A percentile compares a stretch with the other conserved stretches of the same genome.
phyloP scores from a whole-genome alignment of 768 basidiomycete species.

The Udeniomyces megalosporus region DNA sequence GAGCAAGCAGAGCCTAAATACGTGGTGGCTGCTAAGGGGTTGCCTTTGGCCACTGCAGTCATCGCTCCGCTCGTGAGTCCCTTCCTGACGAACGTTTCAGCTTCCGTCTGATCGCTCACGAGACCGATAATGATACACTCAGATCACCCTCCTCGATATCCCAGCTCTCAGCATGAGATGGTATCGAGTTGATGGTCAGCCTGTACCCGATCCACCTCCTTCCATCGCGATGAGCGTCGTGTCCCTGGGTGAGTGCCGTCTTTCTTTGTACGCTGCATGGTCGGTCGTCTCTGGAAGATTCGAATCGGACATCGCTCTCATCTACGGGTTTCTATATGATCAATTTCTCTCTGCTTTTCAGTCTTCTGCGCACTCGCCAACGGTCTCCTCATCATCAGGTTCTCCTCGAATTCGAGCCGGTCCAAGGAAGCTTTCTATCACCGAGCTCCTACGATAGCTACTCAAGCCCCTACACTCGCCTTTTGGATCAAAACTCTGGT shows the following conservation, averaged over 20 bases:
- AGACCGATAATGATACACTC: too few relatives aligned
- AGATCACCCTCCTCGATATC: constrained; percentile 16
- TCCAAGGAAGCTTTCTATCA: background rate
- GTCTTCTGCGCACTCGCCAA: constrained; percentile 9
- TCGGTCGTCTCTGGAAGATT: too few relatives aligned
- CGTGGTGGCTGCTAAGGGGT: background rate
- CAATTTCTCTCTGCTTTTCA: background rate
- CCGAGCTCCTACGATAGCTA: background rate
- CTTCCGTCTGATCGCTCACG: background rate
- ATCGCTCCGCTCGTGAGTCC: constrained; percentile 7
- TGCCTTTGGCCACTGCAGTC: background rate
- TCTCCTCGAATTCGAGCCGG: background rate
- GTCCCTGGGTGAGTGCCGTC: background rate
- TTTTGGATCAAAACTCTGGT: constrained; percentile 12
- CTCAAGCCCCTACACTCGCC: background rate
- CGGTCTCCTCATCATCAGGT: constrained; percentile 1
- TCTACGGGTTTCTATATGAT: too few relatives aligned
- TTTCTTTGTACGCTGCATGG: too few relatives aligned
- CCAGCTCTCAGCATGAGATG: constrained; percentile 11
- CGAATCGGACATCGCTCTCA: too few relatives aligned
- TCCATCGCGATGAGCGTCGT: constrained; percentile 5
- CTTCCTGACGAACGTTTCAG: background rate
- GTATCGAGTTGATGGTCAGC: background rate
- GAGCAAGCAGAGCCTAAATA: background rate
- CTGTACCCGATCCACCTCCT: background rate